A percentile compares a stretch with the other conserved stretches of the same genome.
Evolutionary conservation across 2,329 filamentous ascomycete genomes (phyloP).

Genomic region (Sphaceloma murrayae): DNA sequence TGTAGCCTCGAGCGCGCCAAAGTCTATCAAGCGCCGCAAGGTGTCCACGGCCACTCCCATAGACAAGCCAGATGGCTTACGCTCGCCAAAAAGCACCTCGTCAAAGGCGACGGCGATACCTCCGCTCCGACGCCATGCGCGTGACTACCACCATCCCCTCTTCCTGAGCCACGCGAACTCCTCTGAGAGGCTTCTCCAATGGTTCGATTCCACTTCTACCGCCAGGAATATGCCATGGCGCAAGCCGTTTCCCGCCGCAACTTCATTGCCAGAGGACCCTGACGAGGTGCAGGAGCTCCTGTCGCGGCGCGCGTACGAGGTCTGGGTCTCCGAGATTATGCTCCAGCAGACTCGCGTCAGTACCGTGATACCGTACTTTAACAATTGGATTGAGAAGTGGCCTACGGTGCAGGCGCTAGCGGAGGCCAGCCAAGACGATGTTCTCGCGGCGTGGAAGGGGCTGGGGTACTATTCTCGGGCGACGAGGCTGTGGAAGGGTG

Average conservation of each 20-base stretch:
- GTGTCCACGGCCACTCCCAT: no score
- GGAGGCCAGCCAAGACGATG: constrained; percentile 4
- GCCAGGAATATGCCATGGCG: constrained; percentile 10
- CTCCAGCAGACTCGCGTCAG: constrained; percentile 12
- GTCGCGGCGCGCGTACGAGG: constrained; percentile 3
- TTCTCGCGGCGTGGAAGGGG: constrained; percentile 8
- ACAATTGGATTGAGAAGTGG: constrained; percentile 13
- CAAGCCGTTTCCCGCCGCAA: constrained; percentile 3
- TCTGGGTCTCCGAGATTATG: constrained; percentile 12
- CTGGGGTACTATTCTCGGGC: constrained; percentile 7
- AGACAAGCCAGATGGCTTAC: no score
- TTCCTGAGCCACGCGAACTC: no score
- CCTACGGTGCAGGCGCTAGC: constrained; percentile 4
- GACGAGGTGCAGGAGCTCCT: background rate
- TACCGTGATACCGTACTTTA: constrained; percentile 11
- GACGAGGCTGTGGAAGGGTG: constrained; percentile 2
- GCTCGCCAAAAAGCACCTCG: no score
- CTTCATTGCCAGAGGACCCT: background rate
- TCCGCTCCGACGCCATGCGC: no score
- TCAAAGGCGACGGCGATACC: no score
- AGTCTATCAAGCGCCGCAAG: no score
- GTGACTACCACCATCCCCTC: no score
- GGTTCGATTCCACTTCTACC: constrained; percentile 9
- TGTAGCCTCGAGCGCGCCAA: no score
- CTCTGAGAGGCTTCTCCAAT: no score